Percentiles rank a stretch among this genome's conserved stretches.
Conservation (phyloP, 83 land plant species). For the Diphasiastrum complanatum region DNA sequence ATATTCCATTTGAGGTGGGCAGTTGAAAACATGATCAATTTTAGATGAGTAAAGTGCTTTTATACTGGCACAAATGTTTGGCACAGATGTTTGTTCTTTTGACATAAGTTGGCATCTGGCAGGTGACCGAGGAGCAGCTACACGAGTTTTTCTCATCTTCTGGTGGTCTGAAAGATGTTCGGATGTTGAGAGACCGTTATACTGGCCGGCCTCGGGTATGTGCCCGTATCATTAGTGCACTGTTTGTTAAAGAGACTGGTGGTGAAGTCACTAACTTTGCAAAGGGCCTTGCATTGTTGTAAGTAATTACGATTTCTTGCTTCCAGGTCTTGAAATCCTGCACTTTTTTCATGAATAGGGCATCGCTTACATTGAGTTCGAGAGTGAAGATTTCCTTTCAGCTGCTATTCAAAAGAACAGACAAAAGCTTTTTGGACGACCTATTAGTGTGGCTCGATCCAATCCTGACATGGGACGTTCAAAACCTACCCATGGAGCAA, state of each 20-base stretch:
- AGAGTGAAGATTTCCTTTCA: slow-evolving; percentile 61
- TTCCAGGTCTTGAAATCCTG: too few relatives aligned
- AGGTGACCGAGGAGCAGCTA: slow-evolving; percentile 73
- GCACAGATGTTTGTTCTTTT: too few relatives aligned
- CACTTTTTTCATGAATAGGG: too few relatives aligned
- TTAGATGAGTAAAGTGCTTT: background rate
- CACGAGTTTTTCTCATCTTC: slow-evolving; percentile 52
- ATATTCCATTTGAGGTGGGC: slow-evolving; percentile 52
- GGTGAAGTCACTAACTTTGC: background rate
- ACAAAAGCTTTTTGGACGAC: slow-evolving; percentile 48
- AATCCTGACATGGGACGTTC: slow-evolving; percentile 45
- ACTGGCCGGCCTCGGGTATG: slow-evolving; percentile 71
- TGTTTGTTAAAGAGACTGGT: background rate
- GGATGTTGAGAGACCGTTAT: slow-evolving; percentile 60
- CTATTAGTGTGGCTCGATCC: slow-evolving; percentile 66
- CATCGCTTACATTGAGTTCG: slow-evolving; percentile 89
- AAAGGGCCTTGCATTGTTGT: background rate
- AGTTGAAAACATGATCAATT: background rate
- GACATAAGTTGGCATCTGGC: background rate
- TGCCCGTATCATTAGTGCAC: slow-evolving; percentile 7
- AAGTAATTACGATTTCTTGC: too few relatives aligned
- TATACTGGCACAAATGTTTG: background rate
- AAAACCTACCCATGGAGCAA: background rate
- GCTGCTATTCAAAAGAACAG: slow-evolving; percentile 69
- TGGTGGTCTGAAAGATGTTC: slow-evolving; percentile 67